A percentile compares a stretch with the other conserved stretches of the same genome.
phyloP scores from a whole-genome alignment of 805 yeast species.

The Candida insectalens region DNA sequence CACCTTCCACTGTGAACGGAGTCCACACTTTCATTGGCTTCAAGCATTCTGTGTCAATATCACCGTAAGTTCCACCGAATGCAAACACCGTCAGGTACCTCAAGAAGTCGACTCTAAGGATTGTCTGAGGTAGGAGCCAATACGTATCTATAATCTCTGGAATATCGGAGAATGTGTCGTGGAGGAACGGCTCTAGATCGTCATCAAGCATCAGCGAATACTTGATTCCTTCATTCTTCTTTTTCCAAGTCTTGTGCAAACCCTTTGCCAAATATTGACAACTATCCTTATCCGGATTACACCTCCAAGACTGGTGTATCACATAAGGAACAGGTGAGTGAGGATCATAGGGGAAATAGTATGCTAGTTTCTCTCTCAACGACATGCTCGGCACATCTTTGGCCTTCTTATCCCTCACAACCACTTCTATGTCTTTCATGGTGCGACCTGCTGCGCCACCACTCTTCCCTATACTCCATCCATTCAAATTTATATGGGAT shows the following conservation, averaged over 20 bases:
- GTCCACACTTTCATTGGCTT: constrained; percentile 83
- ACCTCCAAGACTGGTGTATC: constrained; percentile 78
- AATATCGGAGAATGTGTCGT: constrained; percentile 46
- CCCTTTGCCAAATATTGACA: constrained; percentile 47
- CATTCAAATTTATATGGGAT: too few species aligned
- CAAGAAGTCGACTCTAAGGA: constrained; percentile 66
- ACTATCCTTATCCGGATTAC: constrained; percentile 47
- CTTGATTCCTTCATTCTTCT: constrained; percentile 65
- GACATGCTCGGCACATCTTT: too few species aligned
- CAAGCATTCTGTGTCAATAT: constrained; percentile 67
- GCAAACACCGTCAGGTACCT: constrained; percentile 61
- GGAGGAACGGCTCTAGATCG: constrained; percentile 55
- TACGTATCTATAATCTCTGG: constrained; percentile 67
- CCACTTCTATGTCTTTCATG: too few species aligned
- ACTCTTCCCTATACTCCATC: too few species aligned
- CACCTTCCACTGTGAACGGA: constrained; percentile 30
- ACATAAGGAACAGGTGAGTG: constrained; percentile 58
- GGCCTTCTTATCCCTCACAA: too few species aligned
- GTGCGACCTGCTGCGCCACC: too few species aligned
- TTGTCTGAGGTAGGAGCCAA: constrained; percentile 53
- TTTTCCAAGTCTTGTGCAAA: constrained; percentile 59
- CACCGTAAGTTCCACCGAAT: constrained; percentile 76
- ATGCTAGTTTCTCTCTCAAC: constrained; percentile 57
- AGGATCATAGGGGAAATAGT: constrained; percentile 59
- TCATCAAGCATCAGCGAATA: constrained; percentile 70